Evolutionary conservation across 1,284 basidiomycete genomes (phyloP), one percentile per base, ranked within the genome.

Genomic region (Coniferiporia sulphurascens): DNA sequence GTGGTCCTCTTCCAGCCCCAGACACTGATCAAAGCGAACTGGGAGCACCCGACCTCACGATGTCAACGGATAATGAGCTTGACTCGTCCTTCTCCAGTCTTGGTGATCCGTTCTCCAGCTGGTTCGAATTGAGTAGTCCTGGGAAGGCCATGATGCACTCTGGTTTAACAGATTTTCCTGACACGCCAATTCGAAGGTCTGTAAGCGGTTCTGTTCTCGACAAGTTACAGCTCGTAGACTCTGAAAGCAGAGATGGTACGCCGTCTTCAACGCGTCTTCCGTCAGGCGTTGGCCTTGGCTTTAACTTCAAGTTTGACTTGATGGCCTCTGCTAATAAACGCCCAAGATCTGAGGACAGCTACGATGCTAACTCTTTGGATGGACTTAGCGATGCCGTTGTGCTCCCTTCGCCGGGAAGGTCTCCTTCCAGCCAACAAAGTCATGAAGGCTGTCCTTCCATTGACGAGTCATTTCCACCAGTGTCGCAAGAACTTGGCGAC

Each of bases 121-220:
- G 61, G 61, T 56, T 62, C 12, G 58, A 56, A 1, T 19, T 58
- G 27, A 58, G 35, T 38, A 59, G 58, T 19, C 58, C 55, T 6
- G 15, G 48, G 17, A 59, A 59, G 45, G 21, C 46, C 19, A 43
- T 45, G 19, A 48, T 34, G 22, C 22, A 15, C 8, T 5, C 32
- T 12, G 17, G n/a, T 8, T 10, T 27, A n/a, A 22, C 51, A 21
- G 43, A 21, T 19, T 59, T 56, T 22, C 61, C 58, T 35, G 61
- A 62, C 22, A 59, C 61, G 3, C 61, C 61, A 13, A 46, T 62
- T n/a, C 52, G 52, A 32, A 52, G 54, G n/a, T 54, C 60, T 6
- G 43, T 50, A 19, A 49, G 41, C 35, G 34, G n/a, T 9, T 59
- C 54, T 17, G 5, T 49, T 9, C 34, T 56, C 17, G 54, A 52